phyloP scores from a whole-genome alignment of 805 yeast species.

The Spencermartinsiella europaea region DNA sequence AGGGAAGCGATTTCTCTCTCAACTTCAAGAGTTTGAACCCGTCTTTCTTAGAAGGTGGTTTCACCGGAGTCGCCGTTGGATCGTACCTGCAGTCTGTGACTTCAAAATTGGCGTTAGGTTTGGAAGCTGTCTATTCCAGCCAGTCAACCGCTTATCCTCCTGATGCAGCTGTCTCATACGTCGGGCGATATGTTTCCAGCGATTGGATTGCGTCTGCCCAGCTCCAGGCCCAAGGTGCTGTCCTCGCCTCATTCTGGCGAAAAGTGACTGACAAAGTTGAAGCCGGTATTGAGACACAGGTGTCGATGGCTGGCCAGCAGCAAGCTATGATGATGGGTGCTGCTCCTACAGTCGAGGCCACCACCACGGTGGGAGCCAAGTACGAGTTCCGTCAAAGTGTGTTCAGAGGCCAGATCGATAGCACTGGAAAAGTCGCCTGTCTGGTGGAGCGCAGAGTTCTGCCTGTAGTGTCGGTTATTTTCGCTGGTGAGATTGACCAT shows the following conservation, averaged over 20 bases:
- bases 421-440: slow-evolving; percentile 84
- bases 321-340: slow-evolving; percentile 75
- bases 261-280: slow-evolving; percentile 88
- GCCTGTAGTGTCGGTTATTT: slow-evolving; percentile 83
- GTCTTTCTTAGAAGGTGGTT: slow-evolving; percentile 62
- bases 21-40: slow-evolving; percentile 93
- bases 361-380: slow-evolving; percentile 92
- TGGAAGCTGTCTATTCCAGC: slow-evolving; percentile 81
- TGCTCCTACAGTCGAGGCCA: slow-evolving; percentile 83
- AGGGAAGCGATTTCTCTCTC: slow-evolving; percentile 80
- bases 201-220: slow-evolving; percentile 94
- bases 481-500: slow-evolving; percentile 92
- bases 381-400: slow-evolving; percentile 96
- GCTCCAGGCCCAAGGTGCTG: slow-evolving; percentile 86
- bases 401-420: slow-evolving; percentile 91
- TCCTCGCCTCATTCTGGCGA: slow-evolving; percentile 89
- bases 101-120: slow-evolving; percentile 77
- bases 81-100: slow-evolving; percentile 87
- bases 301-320: slow-evolving; percentile 35
- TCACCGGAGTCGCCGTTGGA: slow-evolving; percentile 89
- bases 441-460: slow-evolving; percentile 89
- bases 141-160: slow-evolving; percentile 70
- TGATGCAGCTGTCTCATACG: slow-evolving; percentile 84
- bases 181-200: slow-evolving; percentile 82
- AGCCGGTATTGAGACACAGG: slow-evolving; percentile 34